Base-by-base conservation (phyloP, 2,329 filamentous ascomycete genomes). In the Neofusicoccum umdonicola region DNA sequence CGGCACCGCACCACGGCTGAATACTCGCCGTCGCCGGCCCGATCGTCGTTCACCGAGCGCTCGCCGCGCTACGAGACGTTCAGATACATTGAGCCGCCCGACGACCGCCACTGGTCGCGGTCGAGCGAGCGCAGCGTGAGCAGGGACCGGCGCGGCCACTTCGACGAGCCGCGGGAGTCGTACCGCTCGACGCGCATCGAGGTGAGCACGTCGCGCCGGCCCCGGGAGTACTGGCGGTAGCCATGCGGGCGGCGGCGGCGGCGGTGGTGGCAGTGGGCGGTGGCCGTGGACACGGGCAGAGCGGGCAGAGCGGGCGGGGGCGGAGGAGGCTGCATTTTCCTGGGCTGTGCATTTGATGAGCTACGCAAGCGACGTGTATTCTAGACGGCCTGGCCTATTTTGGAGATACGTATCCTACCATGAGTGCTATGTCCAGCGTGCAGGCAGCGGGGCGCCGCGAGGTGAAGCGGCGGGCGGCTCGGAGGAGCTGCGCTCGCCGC, bases 1-100 rank as follows among this genome's bases (percentile, higher is more conserved):
- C 72, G 79, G n/a, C 76, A 79, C 27, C 27, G 27, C 69, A 42
- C 62, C 17, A 64, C 67, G 68, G 63, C 67, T 17, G 70, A 73
- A 62, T 73, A 76, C 45, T 75, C 73, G 56, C 77, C 76, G 1
- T 75, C 73, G 56, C 77, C 76, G 1, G 64, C 67, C 37, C 69
- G 69, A 39, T 72, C 72, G 48, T 69, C 70, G n/a, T 67, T 69
- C 15, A 67, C 67, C 6, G 65, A 69, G 41, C 63, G 31, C 15
- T 66, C 68, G 47, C 73, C 74, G 27, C 74, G 77, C 19, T 82
- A 81, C 68, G 80, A 82, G 67, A 79, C 78, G 42, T 82, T 78
- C 67, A 72, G 80, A 47, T 82, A 83, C 67, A 77, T 83, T 6
- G 78, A 82, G 69, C 73, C 76, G 48, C 73, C 74, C 54, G 68